Conservation (phyloP, 2,329 filamentous ascomycete genomes). For the Calycina marina region DNA sequence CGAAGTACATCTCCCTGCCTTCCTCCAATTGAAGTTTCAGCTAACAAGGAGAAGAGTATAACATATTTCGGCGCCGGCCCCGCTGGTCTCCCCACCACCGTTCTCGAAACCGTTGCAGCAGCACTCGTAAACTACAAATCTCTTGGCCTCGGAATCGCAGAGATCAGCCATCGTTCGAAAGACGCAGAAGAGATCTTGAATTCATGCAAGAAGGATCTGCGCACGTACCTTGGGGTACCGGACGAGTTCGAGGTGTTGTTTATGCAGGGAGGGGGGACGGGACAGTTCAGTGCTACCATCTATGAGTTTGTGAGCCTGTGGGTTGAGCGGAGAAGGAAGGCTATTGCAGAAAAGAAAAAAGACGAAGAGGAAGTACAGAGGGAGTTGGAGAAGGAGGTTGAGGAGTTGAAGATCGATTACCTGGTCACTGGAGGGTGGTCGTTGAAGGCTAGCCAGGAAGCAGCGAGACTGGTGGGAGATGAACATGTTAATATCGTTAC, state of each 20-base stretch:
- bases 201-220: constrained; percentile 60
- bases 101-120: constrained; percentile 62
- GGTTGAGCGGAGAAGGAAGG: constrained; percentile 34
- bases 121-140: constrained; percentile 71
- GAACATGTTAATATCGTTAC: constrained; percentile 69
- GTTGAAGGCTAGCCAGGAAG: constrained; percentile 77
- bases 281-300: constrained; percentile 69
- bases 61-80: constrained; percentile 86
- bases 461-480: constrained; percentile 58
- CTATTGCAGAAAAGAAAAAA: constrained; percentile 28
- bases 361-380: constrained; percentile 41
- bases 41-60: constrained; percentile 32
- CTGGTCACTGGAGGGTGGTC: constrained; percentile 83
- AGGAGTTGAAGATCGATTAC: constrained; percentile 73
- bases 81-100: constrained; percentile 66
- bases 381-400: constrained; percentile 45
- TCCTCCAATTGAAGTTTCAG: not conserved
- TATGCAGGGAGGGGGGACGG: constrained; percentile 75
- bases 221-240: constrained; percentile 64
- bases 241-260: constrained; percentile 79
- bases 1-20: not conserved
- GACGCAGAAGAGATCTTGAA: constrained; percentile 68
- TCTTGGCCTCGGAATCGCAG: constrained; percentile 72
- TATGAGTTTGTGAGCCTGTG: constrained; percentile 77
- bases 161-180: constrained; percentile 78